Evolutionary conservation across 441 rosid genomes (phyloP).

Genomic region (Manihot esculenta): DNA sequence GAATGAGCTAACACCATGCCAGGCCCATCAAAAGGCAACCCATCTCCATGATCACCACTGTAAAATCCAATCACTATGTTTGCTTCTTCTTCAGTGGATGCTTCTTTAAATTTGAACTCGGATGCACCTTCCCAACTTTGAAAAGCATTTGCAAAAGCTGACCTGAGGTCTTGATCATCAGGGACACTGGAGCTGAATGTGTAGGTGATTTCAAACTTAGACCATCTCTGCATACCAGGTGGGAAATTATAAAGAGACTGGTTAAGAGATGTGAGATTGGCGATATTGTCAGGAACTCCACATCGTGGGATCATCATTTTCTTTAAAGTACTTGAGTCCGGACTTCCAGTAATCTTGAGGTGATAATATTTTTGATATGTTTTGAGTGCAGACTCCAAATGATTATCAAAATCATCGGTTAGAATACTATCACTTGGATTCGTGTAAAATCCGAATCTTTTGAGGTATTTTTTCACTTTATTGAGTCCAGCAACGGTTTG

Average conservation of each 20-base stretch:
- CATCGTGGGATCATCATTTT: conserved; percentile 34
- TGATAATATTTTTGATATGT: no score
- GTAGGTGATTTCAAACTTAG: conserved; percentile 2
- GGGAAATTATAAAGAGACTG: neutral
- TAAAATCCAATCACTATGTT: neutral
- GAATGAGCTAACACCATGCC: neutral
- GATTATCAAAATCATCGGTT: no score
- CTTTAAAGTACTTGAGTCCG: conserved; percentile 20
- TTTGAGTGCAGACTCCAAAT: no score
- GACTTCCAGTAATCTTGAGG: no score
- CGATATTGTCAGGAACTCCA: conserved; percentile 27
- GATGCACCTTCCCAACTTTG: neutral
- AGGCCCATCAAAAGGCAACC: neutral
- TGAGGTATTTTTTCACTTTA: no score
- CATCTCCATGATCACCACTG: conserved; percentile 2
- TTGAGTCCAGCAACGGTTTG: no score
- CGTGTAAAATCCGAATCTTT: no score
- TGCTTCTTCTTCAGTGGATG: neutral
- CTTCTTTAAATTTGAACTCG: conserved; percentile 2
- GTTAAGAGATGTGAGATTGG: neutral
- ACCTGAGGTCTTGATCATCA: neutral
- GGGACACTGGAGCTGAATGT: neutral
- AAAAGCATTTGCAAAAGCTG: neutral
- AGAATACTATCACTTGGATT: no score
- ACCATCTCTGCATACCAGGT: neutral